Evolutionary conservation across 768 basidiomycete genomes (phyloP), one percentile per base, ranked within the genome.

Genomic region (Coprinopsis cinerea): DNA sequence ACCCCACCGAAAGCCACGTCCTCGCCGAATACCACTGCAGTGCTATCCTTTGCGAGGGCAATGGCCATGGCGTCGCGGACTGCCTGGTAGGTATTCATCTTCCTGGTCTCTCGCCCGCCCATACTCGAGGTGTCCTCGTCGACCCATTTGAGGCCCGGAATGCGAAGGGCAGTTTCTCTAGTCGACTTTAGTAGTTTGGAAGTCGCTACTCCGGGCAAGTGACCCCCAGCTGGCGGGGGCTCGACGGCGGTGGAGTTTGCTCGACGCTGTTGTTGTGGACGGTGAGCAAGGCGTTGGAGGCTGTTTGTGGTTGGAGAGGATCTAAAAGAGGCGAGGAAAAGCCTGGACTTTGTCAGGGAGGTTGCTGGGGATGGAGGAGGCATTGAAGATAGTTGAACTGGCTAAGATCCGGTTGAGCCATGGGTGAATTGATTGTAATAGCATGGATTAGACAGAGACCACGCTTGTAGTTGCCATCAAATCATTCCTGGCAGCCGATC

Each of bases 11-110:
- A 96, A 0, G 86, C 88, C 41, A 97, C 91, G 55, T 92, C 89
- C 61, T 88, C 85, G 5, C 93, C 93, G 58, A 96, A 96, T 0
- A 96, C 83, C 3, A 95, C 82, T 1, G 94, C 85, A 46, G 71
- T 86, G 46, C 91, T 88, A 59, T 97, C 92, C 60, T 90, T 92
- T 25, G 77, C 70, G 17, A 97, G 67, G 3, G 89, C 88, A 52
- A 88, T 91, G 50, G 91, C 85, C 72, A 96, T 79, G 2, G 91
- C 92, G 63, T 95, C 92, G 41, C 94, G 77, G 13, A 97, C 79
- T 1, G 94, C 89, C 63, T 96, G 93, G 65, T 92, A 96, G 56
- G 85, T 72, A 62, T 97, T 97, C 92, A 95, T 95, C 71, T 93
- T 92, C 56, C 91, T 80, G 18, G 91, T 94, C 66, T 92, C 88